phyloP scores from a whole-genome alignment of 2,329 filamentous ascomycete species.

The Penicillium sp. region DNA sequence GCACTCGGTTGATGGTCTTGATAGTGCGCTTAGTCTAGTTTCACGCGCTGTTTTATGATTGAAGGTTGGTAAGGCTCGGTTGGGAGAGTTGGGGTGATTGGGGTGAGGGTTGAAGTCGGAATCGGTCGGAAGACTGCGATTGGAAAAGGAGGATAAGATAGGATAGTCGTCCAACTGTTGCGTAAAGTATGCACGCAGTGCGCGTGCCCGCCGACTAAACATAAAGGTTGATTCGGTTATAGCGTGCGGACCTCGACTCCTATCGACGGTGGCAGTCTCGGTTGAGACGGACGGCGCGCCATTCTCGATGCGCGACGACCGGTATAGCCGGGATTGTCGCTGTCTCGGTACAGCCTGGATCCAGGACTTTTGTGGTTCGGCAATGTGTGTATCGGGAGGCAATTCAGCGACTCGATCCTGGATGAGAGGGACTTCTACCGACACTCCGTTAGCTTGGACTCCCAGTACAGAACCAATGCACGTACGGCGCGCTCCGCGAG shows the following conservation, averaged over 20 bases:
- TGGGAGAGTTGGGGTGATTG: conserved; percentile 9
- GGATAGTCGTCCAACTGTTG: conserved; percentile 27
- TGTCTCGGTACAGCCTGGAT: conserved; percentile 8
- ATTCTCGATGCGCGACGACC: conserved; percentile 8
- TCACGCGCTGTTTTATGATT: too few species aligned
- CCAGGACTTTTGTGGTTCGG: conserved; percentile 13
- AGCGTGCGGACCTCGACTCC: conserved; percentile 13
- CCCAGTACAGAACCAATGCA: conserved; percentile 4
- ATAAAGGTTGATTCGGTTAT: conserved; percentile 20
- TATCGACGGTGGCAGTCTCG: conserved; percentile 18
- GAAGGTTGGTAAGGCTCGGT: background rate
- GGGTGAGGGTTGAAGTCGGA: conserved; percentile 7
- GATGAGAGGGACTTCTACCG: conserved; percentile 24
- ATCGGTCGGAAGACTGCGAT: conserved; percentile 12
- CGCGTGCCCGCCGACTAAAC: conserved; percentile 26
- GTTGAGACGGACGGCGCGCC: conserved; percentile 6
- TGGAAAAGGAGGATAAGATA: conserved; percentile 19
- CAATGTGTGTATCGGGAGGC: conserved; percentile 4
- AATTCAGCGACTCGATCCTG: conserved; percentile 19
- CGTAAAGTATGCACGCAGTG: conserved; percentile 29
- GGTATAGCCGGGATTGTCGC: conserved; percentile 10
- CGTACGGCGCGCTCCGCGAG: conserved; percentile 25
- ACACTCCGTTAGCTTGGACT: conserved; percentile 3
- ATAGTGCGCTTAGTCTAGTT: too few species aligned
- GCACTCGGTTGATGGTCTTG: too few species aligned